Base-by-base conservation (phyloP, 805 yeast species). In the Pichia deserticola region DNA sequence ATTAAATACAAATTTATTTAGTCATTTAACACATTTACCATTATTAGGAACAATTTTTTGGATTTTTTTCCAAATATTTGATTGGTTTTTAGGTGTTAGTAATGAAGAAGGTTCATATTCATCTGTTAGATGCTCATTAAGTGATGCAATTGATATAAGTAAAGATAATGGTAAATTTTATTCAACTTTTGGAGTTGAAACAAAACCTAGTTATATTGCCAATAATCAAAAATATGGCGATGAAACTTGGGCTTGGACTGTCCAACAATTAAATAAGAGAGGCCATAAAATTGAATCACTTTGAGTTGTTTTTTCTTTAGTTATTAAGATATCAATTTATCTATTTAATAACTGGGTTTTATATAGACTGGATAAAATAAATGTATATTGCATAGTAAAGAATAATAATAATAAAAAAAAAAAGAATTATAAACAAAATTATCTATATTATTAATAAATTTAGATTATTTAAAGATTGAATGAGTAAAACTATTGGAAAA, bases 241-340 rank as follows among this genome's bases (percentile, higher is more conserved):
- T 5, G 69, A 79, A 42, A 81, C 84, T 36, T 87, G 95, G 90
- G 79, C 81, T 12, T 86, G 95, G 95, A 83, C 92, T 0, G 75
- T 79, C 1, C 75, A 72, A 41, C 76, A 83, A 60, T 62, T 86
- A 45, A 69, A 76, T 42, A 74, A 78, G 52, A 71, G 86, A 39
- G 83, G 83, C 0, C 72, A 55, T 45, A 36, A 45, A 13, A 53
- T 64, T 12, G 53, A 34, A 6, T 42, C 51, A n/a, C 40, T 51
- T 9, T 51, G 20, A 36, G 33, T 9, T 15, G 32, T 30, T 20
- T 20, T 20, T 20, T 3, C 20, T 20, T 20, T 20, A 20, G 20
- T 3, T 20, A 20, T 20, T 20, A 20, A 20, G 20, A 20, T 20
- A 20, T 20, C 20, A 3, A 20, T 20, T 20, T 20, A 20, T 20